Evolutionary conservation across 2,329 filamentous ascomycete species (phyloP), one percentile per base, ranked within the genome.

Genomic region (Pseudocercospora fuligena): DNA sequence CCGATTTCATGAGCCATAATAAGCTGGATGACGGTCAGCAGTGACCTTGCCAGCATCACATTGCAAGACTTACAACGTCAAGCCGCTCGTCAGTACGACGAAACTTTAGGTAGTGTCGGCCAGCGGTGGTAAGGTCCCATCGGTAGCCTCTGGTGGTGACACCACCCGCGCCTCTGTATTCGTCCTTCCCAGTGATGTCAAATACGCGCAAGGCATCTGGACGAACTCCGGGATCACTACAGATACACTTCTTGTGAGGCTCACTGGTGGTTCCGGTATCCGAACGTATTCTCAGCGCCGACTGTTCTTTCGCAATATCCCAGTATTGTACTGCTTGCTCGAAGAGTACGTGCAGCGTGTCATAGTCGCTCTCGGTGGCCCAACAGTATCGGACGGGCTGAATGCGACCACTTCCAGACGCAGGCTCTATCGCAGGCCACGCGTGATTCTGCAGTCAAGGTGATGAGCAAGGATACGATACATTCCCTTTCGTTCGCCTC

Each of bases 321-420:
- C 51, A 56, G 3, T n/a, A 7, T 14, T n/a, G 7, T n/a, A 29
- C 27, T 9, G 51, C 51, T 19, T 56, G 21, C 6, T 19, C 14
- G 23, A 56, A 31, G 21, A 56, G 23, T 9, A 16, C 51, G 16
- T 56, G 51, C 23, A 56, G n/a, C 14, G 16, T 56, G 1, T 56
- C 16, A 14, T 56, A 31, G 14, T 56, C 27, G 7, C 3, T 11
- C 11, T 56, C 23, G 25, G 23, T 56, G 5, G 14, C 25, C 25
- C 25, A 56, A 27, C 51, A 56, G 51, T 56, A 56, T 11, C 51
- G 51, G 23, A 56, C 25, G 8, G 51, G 51, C 51, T 56, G 51
- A 19, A 27, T 27, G 12, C 51, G 51, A 27, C 19, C 7, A 29
- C 21, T 5, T 25, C 25, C 25, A 33, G 31, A 33, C 3, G 21